Conservation (phyloP, 768 basidiomycete genomes). For the Leucosporidium creatinivorum region DNA sequence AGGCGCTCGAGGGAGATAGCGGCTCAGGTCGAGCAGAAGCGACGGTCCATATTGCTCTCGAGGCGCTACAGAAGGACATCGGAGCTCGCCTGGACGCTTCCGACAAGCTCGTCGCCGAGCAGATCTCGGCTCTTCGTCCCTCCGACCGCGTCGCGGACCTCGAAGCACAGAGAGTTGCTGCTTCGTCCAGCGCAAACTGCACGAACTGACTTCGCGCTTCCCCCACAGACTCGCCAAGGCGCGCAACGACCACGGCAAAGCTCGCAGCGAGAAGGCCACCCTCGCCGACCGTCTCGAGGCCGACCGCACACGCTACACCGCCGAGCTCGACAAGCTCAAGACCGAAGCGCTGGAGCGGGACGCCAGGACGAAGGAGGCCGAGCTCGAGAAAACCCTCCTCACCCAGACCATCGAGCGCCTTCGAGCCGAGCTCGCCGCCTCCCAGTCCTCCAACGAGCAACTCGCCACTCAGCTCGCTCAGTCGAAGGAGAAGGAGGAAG, state of each 20-base stretch:
- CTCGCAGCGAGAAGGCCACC: conserved; percentile 9
- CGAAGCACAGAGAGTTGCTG: conserved; percentile 12
- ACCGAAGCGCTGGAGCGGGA: neutral
- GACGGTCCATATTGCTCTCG: neutral
- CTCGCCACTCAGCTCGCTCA: neutral
- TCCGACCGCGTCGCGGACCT: neutral
- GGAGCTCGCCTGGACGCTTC: conserved; percentile 4
- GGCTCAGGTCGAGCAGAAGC: neutral
- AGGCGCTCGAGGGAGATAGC: neutral
- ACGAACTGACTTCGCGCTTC: no score
- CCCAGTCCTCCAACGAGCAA: neutral
- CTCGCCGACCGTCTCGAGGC: conserved; percentile 11
- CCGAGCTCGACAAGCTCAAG: neutral
- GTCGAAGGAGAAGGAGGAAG: neutral
- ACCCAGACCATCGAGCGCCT: neutral
- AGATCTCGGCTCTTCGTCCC: neutral
- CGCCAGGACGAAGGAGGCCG: neutral
- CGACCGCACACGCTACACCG: neutral
- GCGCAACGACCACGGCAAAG: conserved; percentile 19
- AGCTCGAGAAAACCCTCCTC: neutral
- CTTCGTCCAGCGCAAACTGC: no score
- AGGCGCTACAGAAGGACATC: conserved; percentile 1
- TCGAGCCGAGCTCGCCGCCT: neutral
- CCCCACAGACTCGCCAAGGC: conserved; percentile 8
- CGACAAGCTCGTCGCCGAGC: neutral